These are phyloP conservation scores for Mycena sanguinolenta DNA, from an alignment of 768 basidiomycete species.

Conservation along the genomic window DNA sequence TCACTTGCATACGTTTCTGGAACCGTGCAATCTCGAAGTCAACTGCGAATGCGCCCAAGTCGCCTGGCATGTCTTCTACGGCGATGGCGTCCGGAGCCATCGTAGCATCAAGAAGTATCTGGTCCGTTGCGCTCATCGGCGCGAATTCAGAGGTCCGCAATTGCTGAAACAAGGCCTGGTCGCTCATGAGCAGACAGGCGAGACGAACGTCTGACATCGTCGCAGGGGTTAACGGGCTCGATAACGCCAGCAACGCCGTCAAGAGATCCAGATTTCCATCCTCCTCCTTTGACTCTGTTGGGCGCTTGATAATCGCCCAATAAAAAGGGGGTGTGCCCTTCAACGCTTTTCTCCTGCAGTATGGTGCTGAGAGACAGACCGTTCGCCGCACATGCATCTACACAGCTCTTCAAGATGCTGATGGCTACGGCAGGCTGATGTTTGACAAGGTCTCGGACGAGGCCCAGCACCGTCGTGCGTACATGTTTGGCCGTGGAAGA, in stretches of 20 bases:
- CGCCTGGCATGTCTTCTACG: conserved; percentile 7
- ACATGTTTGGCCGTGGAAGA: conserved; percentile 47
- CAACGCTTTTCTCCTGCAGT: conserved; percentile 61
- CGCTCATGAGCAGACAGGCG: conserved; percentile 74
- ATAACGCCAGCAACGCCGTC: conserved; percentile 39
- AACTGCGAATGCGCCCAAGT: conserved; percentile 57
- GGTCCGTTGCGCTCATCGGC: conserved; percentile 67
- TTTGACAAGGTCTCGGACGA: conserved; percentile 56
- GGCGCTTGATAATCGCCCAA: conserved; percentile 54
- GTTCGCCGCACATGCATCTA: conserved; percentile 57
- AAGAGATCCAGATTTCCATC: conserved; percentile 25
- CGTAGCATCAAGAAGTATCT: conserved; percentile 60
- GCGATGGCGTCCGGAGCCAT: conserved; percentile 33
- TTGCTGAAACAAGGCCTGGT: conserved; percentile 72
- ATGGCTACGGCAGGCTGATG: conserved; percentile 31
- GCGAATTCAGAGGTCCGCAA: conserved; percentile 66
- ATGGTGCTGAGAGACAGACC: conserved; percentile 55
- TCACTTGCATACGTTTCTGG: conserved; percentile 77
- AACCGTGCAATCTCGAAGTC: conserved; percentile 70
- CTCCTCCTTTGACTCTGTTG: conserved; percentile 6
- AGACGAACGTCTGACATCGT: conserved; percentile 73
- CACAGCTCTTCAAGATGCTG: conserved; percentile 59
- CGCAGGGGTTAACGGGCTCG: conserved; percentile 55
- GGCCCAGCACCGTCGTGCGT: conserved; percentile 51
- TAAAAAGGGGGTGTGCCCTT: conserved; percentile 63